Base-by-base conservation (phyloP, 805 yeast genomes). In the Saccharomyces kudriavzevii region DNA sequence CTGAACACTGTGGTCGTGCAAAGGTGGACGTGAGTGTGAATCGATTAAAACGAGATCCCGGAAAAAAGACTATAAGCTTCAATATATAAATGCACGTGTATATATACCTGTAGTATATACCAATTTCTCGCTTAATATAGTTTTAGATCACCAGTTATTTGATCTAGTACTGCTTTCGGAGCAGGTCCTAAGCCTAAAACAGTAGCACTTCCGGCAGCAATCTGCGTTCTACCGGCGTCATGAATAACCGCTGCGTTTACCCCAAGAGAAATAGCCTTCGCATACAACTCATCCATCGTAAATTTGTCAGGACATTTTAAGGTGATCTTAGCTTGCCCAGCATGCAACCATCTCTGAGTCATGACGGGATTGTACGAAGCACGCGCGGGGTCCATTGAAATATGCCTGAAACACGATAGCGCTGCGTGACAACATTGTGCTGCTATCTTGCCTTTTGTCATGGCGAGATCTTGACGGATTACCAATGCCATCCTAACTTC, bases 371-470 rank as follows among this genome's bases (percentile, higher is more conserved):
- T 84, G 57, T 81, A 78, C 3, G 77, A 74, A 5, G 76, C 77
- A 48, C 65, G 63, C 1, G 81, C 74, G 3, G 73, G 65, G 4
- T 80, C 77, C 40, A 76, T 72, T 40, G 80, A 74, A 72, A 86
- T 85, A 56, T 82, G 71, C 63, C 87, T 84, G 70, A 87, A 94
- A 60, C 94, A 82, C 0, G 94, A 91, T 31, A 94, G 77, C 0
- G 98, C 95, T n/a, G 99, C 99, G 73, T 94, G 99, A 40, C 90
- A 85, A 70, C 98, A 92, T 67, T 94, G 99, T 5, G 99, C 99
- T 4, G 98, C 97, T 2, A 88, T 85, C 67, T 94, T 94, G 24
- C 99, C 99, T 70, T 89, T 89, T 30, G 86, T 83, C 98, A 94
- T 94, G 46, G 82, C 84, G 56, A 94, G 73, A 67, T 94, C 99